Evolutionary conservation across 148 eudicot genomes (phyloP).

Genomic region (Chenopodium berlandieri): DNA sequence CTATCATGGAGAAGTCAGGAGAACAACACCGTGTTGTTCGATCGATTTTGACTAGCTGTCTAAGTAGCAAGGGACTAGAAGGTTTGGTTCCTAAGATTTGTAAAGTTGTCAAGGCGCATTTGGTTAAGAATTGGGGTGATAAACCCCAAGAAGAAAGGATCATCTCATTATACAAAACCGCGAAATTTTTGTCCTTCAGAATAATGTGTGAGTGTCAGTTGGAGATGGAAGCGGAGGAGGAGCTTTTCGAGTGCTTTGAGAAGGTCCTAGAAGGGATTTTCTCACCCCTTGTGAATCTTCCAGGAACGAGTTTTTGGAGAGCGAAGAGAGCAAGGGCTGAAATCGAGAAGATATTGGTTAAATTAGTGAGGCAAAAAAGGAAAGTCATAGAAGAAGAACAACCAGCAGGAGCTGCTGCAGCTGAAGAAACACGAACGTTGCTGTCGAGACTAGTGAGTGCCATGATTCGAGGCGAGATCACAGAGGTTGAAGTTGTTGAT

Average conservation of each 20-base stretch:
- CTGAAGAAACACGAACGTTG: conserved; percentile 29
- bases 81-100: conserved; percentile 50
- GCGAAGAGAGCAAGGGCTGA: conserved; percentile 60
- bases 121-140: conserved; percentile 42
- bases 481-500: conserved; percentile 73
- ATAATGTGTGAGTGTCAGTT: conserved; percentile 65
- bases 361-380: conserved; percentile 49
- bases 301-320: conserved; percentile 68
- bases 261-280: conserved; percentile 72
- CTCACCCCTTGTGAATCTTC: conserved; percentile 45
- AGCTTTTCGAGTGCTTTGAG: conserved; percentile 52
- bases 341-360: conserved; percentile 45
- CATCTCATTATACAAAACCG: conserved; percentile 33
- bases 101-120: conserved; percentile 37
- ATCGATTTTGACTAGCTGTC: conserved; percentile 45
- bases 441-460: conserved; percentile 51
- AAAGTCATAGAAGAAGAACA: conserved; percentile 35
- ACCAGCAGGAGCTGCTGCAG: neutral
- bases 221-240: conserved; percentile 51
- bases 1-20: conserved; percentile 81
- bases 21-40: conserved; percentile 54
- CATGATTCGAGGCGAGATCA: conserved; percentile 61
- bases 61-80: conserved; percentile 43
- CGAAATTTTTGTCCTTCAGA: conserved; percentile 51
- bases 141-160: conserved; percentile 7